Evolutionary conservation across 306 rosid species (phyloP).

Genomic region (Cicer chorassanicum): DNA sequence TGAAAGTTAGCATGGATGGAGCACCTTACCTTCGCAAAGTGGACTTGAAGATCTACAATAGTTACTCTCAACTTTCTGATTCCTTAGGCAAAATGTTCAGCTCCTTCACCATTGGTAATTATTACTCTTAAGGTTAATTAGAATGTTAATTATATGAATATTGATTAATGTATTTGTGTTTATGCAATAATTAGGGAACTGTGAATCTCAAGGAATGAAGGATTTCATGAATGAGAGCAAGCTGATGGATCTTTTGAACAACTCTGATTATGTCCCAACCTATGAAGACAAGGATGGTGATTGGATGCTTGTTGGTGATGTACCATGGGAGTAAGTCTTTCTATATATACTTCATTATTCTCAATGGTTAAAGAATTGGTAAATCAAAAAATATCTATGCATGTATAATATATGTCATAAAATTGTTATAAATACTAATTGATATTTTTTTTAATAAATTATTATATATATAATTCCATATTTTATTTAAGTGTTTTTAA

Average conservation of each 20-base stretch:
- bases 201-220: conserved; percentile 83
- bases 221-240: conserved; percentile 92
- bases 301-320: conserved; percentile 99
- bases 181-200: conserved; percentile 53
- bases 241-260: conserved; percentile 79
- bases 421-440: too few relatives aligned
- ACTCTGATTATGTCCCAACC: conserved; percentile 86
- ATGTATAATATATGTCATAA: too few relatives aligned
- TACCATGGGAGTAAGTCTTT: conserved; percentile 91
- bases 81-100: conserved; percentile 81
- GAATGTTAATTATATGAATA: too few relatives aligned
- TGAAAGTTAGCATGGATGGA: conserved; percentile 95
- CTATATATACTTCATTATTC: background rate
- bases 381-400: too few relatives aligned
- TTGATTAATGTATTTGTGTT: background rate
- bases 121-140: too few relatives aligned
- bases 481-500: too few relatives aligned
- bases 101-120: conserved; percentile 75
- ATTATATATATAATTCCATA: too few relatives aligned
- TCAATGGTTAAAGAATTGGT: background rate
- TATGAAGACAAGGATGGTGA: conserved; percentile 97
- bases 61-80: conserved; percentile 74
- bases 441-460: too few relatives aligned
- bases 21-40: conserved; percentile 95
- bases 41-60: conserved; percentile 65